A percentile compares a stretch with the other conserved stretches of the same genome.
Evolutionary conservation across 495 filamentous ascomycete genomes (phyloP).

Genomic region (Evernia prunastri): DNA sequence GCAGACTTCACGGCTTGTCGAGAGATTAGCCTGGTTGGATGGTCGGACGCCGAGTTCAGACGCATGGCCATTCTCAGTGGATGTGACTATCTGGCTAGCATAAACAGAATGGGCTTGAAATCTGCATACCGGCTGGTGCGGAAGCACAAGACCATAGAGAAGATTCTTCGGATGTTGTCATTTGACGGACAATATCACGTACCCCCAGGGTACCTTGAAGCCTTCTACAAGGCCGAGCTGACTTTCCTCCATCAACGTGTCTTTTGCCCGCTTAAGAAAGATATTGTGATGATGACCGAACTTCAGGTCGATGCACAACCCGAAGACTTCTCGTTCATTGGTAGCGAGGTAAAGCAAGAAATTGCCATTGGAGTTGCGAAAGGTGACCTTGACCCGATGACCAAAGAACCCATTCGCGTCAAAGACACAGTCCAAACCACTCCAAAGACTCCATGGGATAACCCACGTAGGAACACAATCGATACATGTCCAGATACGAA

Average conservation of each 20-base stretch:
- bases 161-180: conserved; percentile 68
- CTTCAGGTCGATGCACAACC: conserved; percentile 53
- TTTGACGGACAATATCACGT: conserved; percentile 82
- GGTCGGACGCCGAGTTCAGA: conserved; percentile 86
- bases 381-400: conserved; percentile 85
- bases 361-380: conserved; percentile 69
- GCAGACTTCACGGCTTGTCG: conserved; percentile 80
- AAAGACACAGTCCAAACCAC: conserved; percentile 27
- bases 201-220: conserved; percentile 67
- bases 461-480: conserved; percentile 37
- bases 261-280: conserved; percentile 67
- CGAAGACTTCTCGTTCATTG: conserved; percentile 71
- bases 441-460: conserved; percentile 30
- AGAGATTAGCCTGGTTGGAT: conserved; percentile 82
- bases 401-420: conserved; percentile 61
- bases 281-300: conserved; percentile 65
- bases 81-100: conserved; percentile 89
- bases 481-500: conserved; percentile 53
- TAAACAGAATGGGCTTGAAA: conserved; percentile 82
- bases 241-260: conserved; percentile 94
- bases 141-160: conserved; percentile 81
- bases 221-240: conserved; percentile 76
- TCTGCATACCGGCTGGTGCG: conserved; percentile 86
- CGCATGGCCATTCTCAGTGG: conserved; percentile 95
- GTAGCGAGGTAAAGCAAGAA: conserved; percentile 57